These are phyloP conservation scores for Wilcoxina mikolae DNA, from an alignment of 495 filamentous ascomycete genomes.

Conservation along the genomic window DNA sequence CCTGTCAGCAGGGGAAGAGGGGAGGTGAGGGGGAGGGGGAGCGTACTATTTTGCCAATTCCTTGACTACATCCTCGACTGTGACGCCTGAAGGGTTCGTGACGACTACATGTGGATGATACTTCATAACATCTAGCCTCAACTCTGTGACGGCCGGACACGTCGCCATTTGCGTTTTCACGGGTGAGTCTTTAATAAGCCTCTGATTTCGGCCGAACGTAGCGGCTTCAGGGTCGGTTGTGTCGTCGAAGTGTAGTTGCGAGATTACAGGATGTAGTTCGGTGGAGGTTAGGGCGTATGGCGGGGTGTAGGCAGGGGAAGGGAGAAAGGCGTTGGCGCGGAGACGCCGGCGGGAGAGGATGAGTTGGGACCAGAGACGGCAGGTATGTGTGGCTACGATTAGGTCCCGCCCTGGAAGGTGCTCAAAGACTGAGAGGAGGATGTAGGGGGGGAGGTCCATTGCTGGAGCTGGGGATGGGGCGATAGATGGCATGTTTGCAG, in stretches of 20 bases:
- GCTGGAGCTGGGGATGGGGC: no score
- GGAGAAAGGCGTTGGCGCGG: conserved; percentile 11
- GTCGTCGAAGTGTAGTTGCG: conserved; percentile 12
- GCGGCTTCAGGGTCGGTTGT: conserved; percentile 2
- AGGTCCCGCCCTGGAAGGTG: conserved; percentile 15
- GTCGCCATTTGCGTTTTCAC: conserved; percentile 12
- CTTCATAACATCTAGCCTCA: conserved; percentile 12
- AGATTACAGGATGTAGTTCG: conserved; percentile 16
- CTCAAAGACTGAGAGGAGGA: conserved; percentile 17
- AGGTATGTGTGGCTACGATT: conserved; percentile 9
- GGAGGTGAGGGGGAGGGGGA: neutral
- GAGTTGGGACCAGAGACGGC: conserved; percentile 12
- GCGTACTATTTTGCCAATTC: conserved; percentile 16
- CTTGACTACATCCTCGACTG: conserved; percentile 15
- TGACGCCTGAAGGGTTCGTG: conserved; percentile 12
- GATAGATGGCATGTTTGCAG: no score
- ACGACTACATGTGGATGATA: conserved; percentile 16
- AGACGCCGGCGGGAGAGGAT: conserved; percentile 10
- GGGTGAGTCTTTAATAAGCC: neutral
- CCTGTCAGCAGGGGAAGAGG: neutral
- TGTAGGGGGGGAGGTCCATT: conserved; percentile 14
- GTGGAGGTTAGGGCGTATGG: neutral
- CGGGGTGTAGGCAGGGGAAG: neutral
- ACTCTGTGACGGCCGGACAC: conserved; percentile 5
- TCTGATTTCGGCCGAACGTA: conserved; percentile 8